These are phyloP conservation scores for Penicillium sp. DNA, from an alignment of 2,329 filamentous ascomycete genomes.

Conservation along the genomic window DNA sequence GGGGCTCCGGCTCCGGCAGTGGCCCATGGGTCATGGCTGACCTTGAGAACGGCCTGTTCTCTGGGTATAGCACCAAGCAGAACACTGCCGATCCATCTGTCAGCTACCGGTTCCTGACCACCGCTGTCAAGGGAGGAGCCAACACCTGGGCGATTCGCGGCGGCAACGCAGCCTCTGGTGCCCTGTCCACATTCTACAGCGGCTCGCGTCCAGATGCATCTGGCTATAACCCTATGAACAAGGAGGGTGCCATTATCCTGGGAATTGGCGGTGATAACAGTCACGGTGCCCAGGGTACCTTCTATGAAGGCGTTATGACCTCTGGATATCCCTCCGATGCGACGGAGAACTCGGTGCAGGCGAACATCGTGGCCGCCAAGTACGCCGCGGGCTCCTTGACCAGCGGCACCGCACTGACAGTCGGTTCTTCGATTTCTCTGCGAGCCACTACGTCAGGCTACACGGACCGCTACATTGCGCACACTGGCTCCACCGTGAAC, in stretches of 20 bases:
- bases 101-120: constrained; percentile 58
- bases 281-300: constrained; percentile 61
- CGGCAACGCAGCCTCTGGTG: constrained; percentile 57
- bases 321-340: constrained; percentile 62
- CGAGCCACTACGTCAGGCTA: constrained; percentile 58
- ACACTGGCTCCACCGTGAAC: constrained; percentile 54
- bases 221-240: constrained; percentile 65
- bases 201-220: constrained; percentile 55
- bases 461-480: constrained; percentile 58
- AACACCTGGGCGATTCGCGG: constrained; percentile 64
- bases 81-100: constrained; percentile 59
- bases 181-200: constrained; percentile 61
- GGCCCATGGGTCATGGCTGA: constrained; percentile 72
- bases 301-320: constrained; percentile 68
- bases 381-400: constrained; percentile 54
- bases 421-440: constrained; percentile 57
- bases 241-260: constrained; percentile 68
- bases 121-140: constrained; percentile 58
- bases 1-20: constrained; percentile 59
- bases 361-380: constrained; percentile 61
- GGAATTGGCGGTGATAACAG: constrained; percentile 72
- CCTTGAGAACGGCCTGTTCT: constrained; percentile 68
- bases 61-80: constrained; percentile 49
- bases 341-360: constrained; percentile 61
- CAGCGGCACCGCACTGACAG: constrained; percentile 52